Evolutionary conservation across 257 asterid species (phyloP).

Genomic region (Coffea eugenioides): DNA sequence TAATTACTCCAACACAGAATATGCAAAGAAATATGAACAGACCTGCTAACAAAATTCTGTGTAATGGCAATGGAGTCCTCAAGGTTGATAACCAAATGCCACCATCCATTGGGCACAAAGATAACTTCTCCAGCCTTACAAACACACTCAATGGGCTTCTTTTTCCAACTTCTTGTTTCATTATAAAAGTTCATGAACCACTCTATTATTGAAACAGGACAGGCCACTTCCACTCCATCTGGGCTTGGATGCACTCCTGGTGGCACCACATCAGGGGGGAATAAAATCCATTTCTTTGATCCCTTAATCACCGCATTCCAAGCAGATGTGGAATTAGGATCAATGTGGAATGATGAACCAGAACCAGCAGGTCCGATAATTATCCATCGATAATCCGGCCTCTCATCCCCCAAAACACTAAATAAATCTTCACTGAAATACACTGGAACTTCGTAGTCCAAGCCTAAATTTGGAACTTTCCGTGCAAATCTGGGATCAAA

Average conservation of each 20-base stretch:
- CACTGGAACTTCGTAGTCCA: conserved; percentile 67
- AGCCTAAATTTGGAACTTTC: conserved; percentile 67
- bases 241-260: conserved; percentile 99
- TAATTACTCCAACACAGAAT: neutral
- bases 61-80: conserved; percentile 97
- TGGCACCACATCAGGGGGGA: conserved; percentile 93
- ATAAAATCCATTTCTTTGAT: conserved; percentile 91
- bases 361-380: conserved; percentile 97
- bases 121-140: conserved; percentile 94
- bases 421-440: conserved; percentile 88
- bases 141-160: conserved; percentile 79
- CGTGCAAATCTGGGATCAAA: conserved; percentile 87
- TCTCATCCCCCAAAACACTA: conserved; percentile 71
- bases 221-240: conserved; percentile 94
- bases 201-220: conserved; percentile 93
- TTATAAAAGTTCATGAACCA: conserved; percentile 97
- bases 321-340: conserved; percentile 98
- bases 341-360: conserved; percentile 97
- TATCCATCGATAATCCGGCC: conserved; percentile 95
- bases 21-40: conserved; percentile 12
- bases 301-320: conserved; percentile 97
- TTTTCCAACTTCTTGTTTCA: conserved; percentile 62
- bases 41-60: conserved; percentile 93
- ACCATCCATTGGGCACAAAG: conserved; percentile 98
- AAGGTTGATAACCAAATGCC: conserved; percentile 95